phyloP scores from a whole-genome alignment of 345 rosid species.

The Citrus medica region DNA sequence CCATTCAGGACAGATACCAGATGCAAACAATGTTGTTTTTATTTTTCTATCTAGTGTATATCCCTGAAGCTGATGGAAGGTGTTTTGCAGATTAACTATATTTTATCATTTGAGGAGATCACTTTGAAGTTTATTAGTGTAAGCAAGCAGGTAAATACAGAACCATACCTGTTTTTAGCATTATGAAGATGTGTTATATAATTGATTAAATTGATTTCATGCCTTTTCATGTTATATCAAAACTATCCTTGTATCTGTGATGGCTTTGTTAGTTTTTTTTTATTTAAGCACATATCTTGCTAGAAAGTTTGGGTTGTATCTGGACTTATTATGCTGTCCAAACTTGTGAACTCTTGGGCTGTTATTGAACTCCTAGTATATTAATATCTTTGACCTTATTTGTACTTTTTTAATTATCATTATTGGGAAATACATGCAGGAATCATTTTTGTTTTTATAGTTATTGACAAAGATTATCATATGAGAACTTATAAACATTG shows the following conservation, averaged over 20 bases:
- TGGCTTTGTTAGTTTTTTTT: neutral
- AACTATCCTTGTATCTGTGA: neutral
- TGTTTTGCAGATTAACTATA: slow-evolving; percentile 71
- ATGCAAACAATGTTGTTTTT: neutral
- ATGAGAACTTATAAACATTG: neutral
- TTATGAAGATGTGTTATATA: neutral
- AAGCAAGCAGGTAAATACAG: slow-evolving; percentile 65
- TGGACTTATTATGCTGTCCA: neutral
- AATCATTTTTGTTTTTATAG: neutral
- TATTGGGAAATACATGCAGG: neutral
- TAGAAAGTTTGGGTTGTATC: slow-evolving; percentile 1
- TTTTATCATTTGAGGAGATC: slow-evolving; percentile 94
- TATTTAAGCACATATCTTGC: neutral
- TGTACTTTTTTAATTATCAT: neutral
- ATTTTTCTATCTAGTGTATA: neutral
- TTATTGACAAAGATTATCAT: neutral
- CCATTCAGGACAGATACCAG: neutral
- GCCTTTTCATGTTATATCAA: neutral
- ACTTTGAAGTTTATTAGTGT: slow-evolving; percentile 85
- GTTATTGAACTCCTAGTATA: neutral
- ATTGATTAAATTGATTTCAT: neutral
- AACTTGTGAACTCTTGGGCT: neutral
- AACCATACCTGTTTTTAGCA: slow-evolving; percentile 11
- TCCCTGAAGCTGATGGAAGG: slow-evolving; percentile 13
- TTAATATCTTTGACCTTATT: neutral